Evolutionary conservation across 352 stramenopile species (phyloP).

Genomic region (Peronospora belbahrii): DNA sequence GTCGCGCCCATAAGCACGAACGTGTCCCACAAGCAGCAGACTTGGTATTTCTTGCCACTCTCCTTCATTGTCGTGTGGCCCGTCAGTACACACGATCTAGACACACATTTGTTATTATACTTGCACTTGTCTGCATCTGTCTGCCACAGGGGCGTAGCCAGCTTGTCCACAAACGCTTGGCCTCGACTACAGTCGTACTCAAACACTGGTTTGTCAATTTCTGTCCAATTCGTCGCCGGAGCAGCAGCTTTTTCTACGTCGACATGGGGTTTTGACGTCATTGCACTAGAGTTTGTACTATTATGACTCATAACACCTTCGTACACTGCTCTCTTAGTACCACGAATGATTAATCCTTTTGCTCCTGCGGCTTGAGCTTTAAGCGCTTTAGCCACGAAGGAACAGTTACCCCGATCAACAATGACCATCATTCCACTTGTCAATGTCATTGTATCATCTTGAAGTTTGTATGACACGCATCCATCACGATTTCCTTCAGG

Average conservation of each 20-base stretch:
- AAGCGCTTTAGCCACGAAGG: constrained; percentile 56
- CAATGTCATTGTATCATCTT: constrained; percentile 1
- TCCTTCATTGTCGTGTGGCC: constrained; percentile 16
- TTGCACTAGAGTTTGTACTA: constrained; percentile 25
- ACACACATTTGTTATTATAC: constrained; percentile 28
- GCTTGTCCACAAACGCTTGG: constrained; percentile 40
- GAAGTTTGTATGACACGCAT: constrained; percentile 29
- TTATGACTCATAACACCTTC: constrained; percentile 39
- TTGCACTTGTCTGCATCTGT: constrained; percentile 40
- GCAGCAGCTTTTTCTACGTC: not conserved
- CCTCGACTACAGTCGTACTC: constrained; percentile 62
- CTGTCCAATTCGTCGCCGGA: not conserved
- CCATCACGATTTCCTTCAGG: constrained; percentile 30
- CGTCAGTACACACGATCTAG: constrained; percentile 53
- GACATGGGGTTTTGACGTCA: not conserved
- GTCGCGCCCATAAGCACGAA: constrained; percentile 62
- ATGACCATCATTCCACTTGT: constrained; percentile 36
- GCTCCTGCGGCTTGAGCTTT: constrained; percentile 47
- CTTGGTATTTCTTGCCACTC: constrained; percentile 29
- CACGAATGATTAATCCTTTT: constrained; percentile 44
- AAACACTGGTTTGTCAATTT: constrained; percentile 35
- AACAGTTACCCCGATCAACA: constrained; percentile 67
- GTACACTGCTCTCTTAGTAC: constrained; percentile 54
- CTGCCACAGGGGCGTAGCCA: constrained; percentile 36
- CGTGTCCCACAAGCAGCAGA: constrained; percentile 79